Conservation (phyloP, 176 grass and related monocot species). For the Aegilops umbellulata region DNA sequence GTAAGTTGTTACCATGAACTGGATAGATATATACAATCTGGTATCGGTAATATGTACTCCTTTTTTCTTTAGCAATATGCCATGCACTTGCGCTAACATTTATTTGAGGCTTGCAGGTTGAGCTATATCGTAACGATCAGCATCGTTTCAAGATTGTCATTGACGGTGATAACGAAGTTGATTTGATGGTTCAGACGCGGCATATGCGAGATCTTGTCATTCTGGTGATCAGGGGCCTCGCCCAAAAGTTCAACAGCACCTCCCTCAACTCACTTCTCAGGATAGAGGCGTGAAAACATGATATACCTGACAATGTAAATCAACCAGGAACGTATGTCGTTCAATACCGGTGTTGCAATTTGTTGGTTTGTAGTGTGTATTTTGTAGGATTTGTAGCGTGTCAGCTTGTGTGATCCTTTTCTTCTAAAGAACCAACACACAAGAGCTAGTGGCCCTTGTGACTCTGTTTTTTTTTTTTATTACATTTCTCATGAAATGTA, state of each 20-base stretch:
- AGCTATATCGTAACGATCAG: slow-evolving; percentile 77
- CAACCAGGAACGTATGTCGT: background rate
- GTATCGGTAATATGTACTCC: background rate
- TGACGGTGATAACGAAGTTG: slow-evolving; percentile 66
- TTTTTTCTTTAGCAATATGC: background rate
- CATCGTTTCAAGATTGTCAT: slow-evolving; percentile 93
- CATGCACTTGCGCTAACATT: background rate
- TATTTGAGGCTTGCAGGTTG: slow-evolving; percentile 58
- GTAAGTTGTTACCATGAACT: slow-evolving; percentile 36
- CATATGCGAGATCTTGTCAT: slow-evolving; percentile 75
- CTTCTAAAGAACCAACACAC: background rate
- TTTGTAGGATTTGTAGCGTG: slow-evolving; percentile 41
- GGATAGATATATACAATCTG: background rate
- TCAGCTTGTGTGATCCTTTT: background rate
- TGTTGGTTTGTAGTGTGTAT: slow-evolving; percentile 35
- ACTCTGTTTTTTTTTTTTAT: slow-evolving; percentile 11
- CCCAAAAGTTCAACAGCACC: slow-evolving; percentile 94
- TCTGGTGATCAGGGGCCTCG: slow-evolving; percentile 81
- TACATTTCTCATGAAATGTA: slow-evolving; percentile 36
- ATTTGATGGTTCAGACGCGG: slow-evolving; percentile 83
- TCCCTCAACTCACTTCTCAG: slow-evolving; percentile 91
- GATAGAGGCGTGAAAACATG: slow-evolving; percentile 57
- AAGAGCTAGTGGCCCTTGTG: slow-evolving; percentile 6
- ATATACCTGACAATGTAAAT: background rate
- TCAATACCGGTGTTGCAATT: background rate